Conservation (phyloP, 2,329 filamentous ascomycete genomes). For the Emmonsiellopsis sp. region DNA sequence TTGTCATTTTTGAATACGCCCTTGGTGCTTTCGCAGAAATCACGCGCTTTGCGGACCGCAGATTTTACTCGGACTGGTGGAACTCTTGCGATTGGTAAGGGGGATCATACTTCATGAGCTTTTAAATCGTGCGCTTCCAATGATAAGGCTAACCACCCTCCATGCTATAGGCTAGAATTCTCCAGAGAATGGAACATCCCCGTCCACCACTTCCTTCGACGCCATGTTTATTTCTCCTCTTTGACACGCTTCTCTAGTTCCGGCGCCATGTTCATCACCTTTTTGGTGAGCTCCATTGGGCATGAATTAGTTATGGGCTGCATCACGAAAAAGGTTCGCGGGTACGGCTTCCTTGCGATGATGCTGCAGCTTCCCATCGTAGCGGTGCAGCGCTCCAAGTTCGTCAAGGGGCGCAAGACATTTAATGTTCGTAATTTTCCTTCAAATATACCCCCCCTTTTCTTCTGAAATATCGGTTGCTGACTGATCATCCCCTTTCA, state of each 20-base stretch:
- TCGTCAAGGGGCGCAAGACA: conserved; percentile 64
- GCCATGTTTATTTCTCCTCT: conserved; percentile 86
- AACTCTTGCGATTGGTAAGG: conserved; percentile 46
- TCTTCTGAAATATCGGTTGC: background rate
- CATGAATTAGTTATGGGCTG: conserved; percentile 97
- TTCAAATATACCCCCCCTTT: background rate
- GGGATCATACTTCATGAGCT: conserved; percentile 42
- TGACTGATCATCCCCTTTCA: conserved; percentile 13
- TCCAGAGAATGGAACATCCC: conserved; percentile 96
- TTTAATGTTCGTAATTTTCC: conserved; percentile 50
- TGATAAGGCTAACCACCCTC: background rate
- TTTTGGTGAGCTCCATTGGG: conserved; percentile 77
- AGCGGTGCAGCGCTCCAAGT: conserved; percentile 73
- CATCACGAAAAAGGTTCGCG: conserved; percentile 91
- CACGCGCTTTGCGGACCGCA: conserved; percentile 82
- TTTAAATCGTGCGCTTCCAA: conserved; percentile 26
- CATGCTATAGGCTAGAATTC: conserved; percentile 68
- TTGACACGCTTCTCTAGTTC: conserved; percentile 65
- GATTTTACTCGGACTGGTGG: conserved; percentile 78
- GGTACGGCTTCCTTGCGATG: conserved; percentile 89
- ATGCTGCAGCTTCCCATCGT: conserved; percentile 96
- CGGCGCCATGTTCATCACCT: conserved; percentile 79
- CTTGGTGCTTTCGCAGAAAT: conserved; percentile 92
- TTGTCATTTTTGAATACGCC: conserved; percentile 97
- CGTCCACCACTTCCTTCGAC: conserved; percentile 87